Evolutionary conservation across 2,329 filamentous ascomycete species (phyloP).

Genomic region (Cordyceps tenuipes): DNA sequence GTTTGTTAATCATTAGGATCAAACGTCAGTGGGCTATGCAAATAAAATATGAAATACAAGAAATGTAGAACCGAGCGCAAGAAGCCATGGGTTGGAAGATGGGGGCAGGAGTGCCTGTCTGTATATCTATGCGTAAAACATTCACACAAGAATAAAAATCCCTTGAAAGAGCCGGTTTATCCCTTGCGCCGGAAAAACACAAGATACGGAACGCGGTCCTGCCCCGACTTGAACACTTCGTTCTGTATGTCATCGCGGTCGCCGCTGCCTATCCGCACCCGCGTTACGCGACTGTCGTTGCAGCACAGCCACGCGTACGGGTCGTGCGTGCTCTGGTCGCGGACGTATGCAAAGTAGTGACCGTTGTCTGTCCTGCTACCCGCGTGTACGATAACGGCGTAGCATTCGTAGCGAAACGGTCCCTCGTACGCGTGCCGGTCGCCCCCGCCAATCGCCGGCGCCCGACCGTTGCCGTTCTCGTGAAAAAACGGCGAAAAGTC

Average conservation of each 20-base stretch:
- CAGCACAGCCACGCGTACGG: slow-evolving; percentile 40
- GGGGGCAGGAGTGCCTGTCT: not conserved
- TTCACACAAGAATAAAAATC: not conserved
- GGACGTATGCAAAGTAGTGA: slow-evolving; percentile 70
- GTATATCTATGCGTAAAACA: not conserved
- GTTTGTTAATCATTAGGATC: too few relatives aligned
- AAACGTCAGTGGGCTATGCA: not conserved
- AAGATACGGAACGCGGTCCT: slow-evolving; percentile 37
- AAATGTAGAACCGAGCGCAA: not conserved
- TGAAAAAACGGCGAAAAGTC: slow-evolving; percentile 41
- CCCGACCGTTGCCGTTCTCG: slow-evolving; percentile 24
- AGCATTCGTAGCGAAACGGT: slow-evolving; percentile 74
- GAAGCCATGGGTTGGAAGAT: not conserved
- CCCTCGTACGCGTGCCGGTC: slow-evolving; percentile 33
- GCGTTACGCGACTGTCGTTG: slow-evolving; percentile 36
- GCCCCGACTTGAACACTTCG: slow-evolving; percentile 30
- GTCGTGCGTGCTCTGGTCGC: slow-evolving; percentile 41
- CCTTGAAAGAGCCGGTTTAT: not conserved
- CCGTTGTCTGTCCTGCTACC: slow-evolving; percentile 61
- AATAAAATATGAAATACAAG: not conserved
- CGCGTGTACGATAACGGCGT: slow-evolving; percentile 72
- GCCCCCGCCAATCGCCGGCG: slow-evolving; percentile 22
- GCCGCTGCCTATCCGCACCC: slow-evolving; percentile 33
- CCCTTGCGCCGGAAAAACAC: slow-evolving; percentile 37
- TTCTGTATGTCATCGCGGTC: slow-evolving; percentile 27